Evolutionary conservation across 2,329 filamentous ascomycete species (phyloP), one percentile per base, ranked within the genome.

Genomic region (Sclerotinia spermophila): DNA sequence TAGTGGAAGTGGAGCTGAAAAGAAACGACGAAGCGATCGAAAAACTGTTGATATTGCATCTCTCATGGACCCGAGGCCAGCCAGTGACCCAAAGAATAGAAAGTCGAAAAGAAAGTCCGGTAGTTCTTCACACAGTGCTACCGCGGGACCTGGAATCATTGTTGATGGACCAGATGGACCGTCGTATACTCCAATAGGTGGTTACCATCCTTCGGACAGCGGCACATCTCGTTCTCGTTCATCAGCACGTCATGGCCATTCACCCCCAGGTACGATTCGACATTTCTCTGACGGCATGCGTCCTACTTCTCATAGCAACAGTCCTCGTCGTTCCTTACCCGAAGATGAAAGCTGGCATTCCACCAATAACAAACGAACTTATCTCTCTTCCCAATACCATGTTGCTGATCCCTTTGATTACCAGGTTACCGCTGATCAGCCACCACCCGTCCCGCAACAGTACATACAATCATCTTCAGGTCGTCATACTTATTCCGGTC

Each of bases 281-380:
- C 75, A 79, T 65, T 74, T 75, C 60, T 77, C 77, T 30, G 78
- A 79, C 35, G 74, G 75, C 19, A 74, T 67, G 56, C 75, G 78
- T 19, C 77, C 78, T n/a, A 75, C 77, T 42, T 80, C 81, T 27
- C 82, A 84, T n/a, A 81, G 80, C 53, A 74, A 61, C 62, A 72
- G 74, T 66, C 76, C 76, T 58, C 73, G 76, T 33, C 75, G 74
- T 66, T 81, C 83, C 27, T 79, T 85, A 35, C 82, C 83, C 42
- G 84, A 86, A 68, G 86, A 86, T 81, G 82, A 81, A 78, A 56
- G 79, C 79, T 75, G 81, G 83, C 70, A 78, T 76, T 70, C 82
- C 77, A 66, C 81, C 79, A 38, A 77, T 76, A 73, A 83, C 78
- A 59, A 80, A 73, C 71, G 79, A 68, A 74, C 72, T 67, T 77